Evolutionary conservation across 1,284 basidiomycete species (phyloP).

Genomic region (Trichosporon inkin): DNA sequence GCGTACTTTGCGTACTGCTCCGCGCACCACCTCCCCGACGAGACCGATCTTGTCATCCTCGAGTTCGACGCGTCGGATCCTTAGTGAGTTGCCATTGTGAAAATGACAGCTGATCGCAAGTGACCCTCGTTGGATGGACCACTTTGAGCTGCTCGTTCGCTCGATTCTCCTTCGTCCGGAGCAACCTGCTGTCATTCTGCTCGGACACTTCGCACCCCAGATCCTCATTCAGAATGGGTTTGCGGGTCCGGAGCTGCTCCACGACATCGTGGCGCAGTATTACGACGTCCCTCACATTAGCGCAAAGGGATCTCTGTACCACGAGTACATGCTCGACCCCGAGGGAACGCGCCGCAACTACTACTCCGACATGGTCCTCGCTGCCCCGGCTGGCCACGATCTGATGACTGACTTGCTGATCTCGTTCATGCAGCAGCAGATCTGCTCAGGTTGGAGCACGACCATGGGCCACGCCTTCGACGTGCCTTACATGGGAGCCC

Average conservation of each 20-base stretch:
- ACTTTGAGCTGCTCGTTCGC: slow-evolving; percentile 85
- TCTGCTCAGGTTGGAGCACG: slow-evolving; percentile 77
- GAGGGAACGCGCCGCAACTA: slow-evolving; percentile 61
- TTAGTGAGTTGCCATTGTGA: slow-evolving; percentile 57
- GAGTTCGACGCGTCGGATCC: slow-evolving; percentile 87
- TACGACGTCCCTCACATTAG: slow-evolving; percentile 85
- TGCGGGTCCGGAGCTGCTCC: slow-evolving; percentile 79
- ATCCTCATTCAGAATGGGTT: slow-evolving; percentile 71
- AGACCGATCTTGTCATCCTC: slow-evolving; percentile 84
- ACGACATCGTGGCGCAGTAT: slow-evolving; percentile 83
- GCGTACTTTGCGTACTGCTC: slow-evolving; percentile 91
- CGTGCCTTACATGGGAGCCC: slow-evolving; percentile 54
- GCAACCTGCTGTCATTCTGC: slow-evolving; percentile 79
- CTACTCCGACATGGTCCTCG: slow-evolving; percentile 75
- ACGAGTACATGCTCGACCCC: slow-evolving; percentile 71
- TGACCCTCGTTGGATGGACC: slow-evolving; percentile 64
- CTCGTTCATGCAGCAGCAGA: slow-evolving; percentile 79
- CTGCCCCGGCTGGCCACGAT: slow-evolving; percentile 71
- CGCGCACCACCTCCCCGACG: slow-evolving; percentile 82
- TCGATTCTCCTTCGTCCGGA: slow-evolving; percentile 82
- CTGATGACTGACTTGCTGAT: slow-evolving; percentile 77
- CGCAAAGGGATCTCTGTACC: slow-evolving; percentile 74
- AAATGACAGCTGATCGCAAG: slow-evolving; percentile 48
- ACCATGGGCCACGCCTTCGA: slow-evolving; percentile 64
- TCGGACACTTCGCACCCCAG: slow-evolving; percentile 88